Conservation (phyloP, 2,329 filamentous ascomycete genomes). For the Colletotrichum australisinense region DNA sequence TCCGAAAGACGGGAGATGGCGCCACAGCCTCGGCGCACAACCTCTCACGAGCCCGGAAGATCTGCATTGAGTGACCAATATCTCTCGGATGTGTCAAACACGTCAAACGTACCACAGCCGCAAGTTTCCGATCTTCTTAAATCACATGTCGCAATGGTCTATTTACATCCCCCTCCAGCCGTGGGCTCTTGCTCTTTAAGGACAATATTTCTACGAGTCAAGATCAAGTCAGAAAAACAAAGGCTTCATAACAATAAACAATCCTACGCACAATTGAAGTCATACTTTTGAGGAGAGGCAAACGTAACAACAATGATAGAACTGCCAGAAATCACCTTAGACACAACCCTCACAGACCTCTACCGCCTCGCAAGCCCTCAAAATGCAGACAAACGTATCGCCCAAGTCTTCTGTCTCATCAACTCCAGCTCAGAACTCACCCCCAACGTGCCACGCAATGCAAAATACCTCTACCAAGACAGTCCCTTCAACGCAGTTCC, state of each 20-base stretch:
- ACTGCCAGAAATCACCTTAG: constrained; percentile 46
- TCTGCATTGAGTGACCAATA: not conserved
- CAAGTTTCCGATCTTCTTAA: too few species aligned
- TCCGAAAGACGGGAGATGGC: not conserved
- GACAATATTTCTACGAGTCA: too few species aligned
- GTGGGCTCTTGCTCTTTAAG: too few species aligned
- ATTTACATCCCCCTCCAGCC: too few species aligned
- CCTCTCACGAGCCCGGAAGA: not conserved
- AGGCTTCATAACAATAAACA: too few species aligned
- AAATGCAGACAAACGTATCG: constrained; percentile 41
- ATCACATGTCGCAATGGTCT: too few species aligned
- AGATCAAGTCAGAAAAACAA: too few species aligned
- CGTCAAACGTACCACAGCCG: too few species aligned
- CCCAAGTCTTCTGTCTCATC: constrained; percentile 44
- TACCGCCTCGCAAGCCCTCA: constrained; percentile 42
- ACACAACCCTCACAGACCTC: constrained; percentile 49
- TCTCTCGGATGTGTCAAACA: too few species aligned
- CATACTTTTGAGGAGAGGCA: too few species aligned
- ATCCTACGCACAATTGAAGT: too few species aligned
- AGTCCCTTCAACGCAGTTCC: constrained; percentile 42
- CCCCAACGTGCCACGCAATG: constrained; percentile 45
- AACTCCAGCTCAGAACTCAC: constrained; percentile 42
- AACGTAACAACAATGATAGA: constrained; percentile 3
- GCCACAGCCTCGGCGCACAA: not conserved
- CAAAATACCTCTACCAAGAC: constrained; percentile 52